Percentiles rank a stretch among this genome's conserved stretches.
These are phyloP conservation scores for Fusarium nelsonii DNA, from an alignment of 2,329 filamentous ascomycete genomes.

Conservation along the genomic window DNA sequence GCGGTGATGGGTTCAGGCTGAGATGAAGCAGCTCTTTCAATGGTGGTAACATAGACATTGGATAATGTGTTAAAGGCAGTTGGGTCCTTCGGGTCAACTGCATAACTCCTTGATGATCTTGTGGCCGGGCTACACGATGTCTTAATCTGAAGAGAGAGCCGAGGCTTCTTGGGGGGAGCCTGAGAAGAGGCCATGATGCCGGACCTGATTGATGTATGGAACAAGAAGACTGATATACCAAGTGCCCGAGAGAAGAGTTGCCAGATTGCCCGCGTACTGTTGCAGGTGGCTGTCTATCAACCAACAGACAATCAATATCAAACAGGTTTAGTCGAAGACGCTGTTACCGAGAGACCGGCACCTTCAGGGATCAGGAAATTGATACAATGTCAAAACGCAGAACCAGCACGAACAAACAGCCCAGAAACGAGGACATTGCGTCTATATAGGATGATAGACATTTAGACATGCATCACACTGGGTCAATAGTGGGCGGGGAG, in stretches of 20 bases:
- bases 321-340: constrained; percentile 33
- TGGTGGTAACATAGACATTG: constrained; percentile 73
- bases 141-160: constrained; percentile 69
- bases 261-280: constrained; percentile 12
- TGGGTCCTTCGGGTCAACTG: constrained; percentile 67
- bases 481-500: constrained; percentile 20
- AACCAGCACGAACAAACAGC: constrained; percentile 37
- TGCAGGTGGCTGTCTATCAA: constrained; percentile 25
- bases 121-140: constrained; percentile 55
- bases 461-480: constrained; percentile 30
- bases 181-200: constrained; percentile 55
- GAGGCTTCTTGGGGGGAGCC: constrained; percentile 62
- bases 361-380: constrained; percentile 44
- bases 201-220: constrained; percentile 17
- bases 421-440: constrained; percentile 44
- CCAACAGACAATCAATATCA: constrained; percentile 39
- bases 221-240: constrained; percentile 4
- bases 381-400: constrained; percentile 35
- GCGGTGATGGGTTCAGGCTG: constrained; percentile 62
- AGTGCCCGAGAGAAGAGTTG: constrained; percentile 14
- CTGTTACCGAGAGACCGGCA: constrained; percentile 44
- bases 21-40: constrained; percentile 68
- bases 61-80: constrained; percentile 75
- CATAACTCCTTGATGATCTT: constrained; percentile 52
- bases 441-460: constrained; percentile 46